Evolutionary conservation across 2,329 filamentous ascomycete species (phyloP), one percentile per base, ranked within the genome.

Genomic region (Sporothrix luriei): DNA sequence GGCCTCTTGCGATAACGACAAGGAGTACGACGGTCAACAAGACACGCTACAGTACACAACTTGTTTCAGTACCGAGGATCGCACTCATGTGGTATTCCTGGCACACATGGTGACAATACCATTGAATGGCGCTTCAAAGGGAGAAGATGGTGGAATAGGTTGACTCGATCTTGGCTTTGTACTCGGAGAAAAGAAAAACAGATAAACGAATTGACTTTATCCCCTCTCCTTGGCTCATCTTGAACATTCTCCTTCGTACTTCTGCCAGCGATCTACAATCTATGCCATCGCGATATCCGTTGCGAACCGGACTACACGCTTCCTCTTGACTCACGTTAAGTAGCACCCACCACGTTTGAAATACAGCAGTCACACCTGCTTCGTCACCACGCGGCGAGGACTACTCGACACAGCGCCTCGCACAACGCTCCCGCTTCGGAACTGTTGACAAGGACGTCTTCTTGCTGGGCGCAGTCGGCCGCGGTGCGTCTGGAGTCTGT

Each of bases 341-440:
- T 19, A 19, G 14, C 26, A 33, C 11, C 5, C 54, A 40, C 5
- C 59, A 62, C 48, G 38, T 21, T 40, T 5, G n/a, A n/a, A 21
- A 29, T 21, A 33, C 52, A 9, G 9, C 26, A 7, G n/a, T n/a
- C 24, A 29, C 26, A 55, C 29, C 33, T 29, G 21, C n/a, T 24
- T 19, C 21, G 19, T 21, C 61, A 14, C 4, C 61, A 21, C 24
- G 61, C n/a, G 61, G 24, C 61, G 24, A 64, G 61, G 61, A 64
- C 43, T 33, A 49, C 43, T 64, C 43, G 11, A 49, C 61, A 2
- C 61, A 64, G 61, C 61, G 61, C 33, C 61, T 49, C 24, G 26
- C 43, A 4, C 61, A 64, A 14, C 61, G 61, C 61, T 64, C 33
- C 61, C 61, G 61, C 43, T 64, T 64, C 61, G 43, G 49, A 24